phyloP scores from a whole-genome alignment of 352 stramenopile genomes.

The Aphanomyces invadans region DNA sequence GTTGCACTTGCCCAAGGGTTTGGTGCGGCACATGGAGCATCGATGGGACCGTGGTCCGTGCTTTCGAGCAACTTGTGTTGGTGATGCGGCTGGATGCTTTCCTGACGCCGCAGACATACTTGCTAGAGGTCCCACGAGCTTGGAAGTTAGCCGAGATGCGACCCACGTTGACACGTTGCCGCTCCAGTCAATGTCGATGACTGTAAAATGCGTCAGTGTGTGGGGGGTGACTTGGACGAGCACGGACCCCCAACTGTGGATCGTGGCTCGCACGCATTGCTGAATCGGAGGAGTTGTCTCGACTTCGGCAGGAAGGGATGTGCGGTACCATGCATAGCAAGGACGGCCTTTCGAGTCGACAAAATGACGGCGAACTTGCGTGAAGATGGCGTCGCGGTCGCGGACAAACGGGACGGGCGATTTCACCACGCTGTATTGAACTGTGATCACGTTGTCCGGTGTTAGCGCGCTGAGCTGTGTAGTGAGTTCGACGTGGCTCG shows the following conservation, averaged over 20 bases:
- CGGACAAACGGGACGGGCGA: not conserved
- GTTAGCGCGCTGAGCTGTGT: not conserved
- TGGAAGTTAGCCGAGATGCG: not conserved
- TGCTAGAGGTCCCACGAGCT: not conserved
- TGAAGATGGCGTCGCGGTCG: not conserved
- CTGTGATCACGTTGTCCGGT: not conserved
- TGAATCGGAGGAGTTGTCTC: not conserved
- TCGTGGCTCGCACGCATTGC: not conserved
- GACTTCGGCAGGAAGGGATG: not conserved
- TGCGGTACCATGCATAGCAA: not conserved
- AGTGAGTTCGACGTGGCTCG: not conserved
- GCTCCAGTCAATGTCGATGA: constrained; percentile 23
- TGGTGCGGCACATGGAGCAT: not conserved
- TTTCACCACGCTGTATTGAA: not conserved
- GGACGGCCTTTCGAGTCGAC: not conserved
- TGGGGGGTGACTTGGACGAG: constrained; percentile 3
- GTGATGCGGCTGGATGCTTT: not conserved
- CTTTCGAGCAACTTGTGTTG: no score
- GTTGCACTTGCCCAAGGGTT: not conserved
- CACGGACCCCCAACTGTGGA: constrained; percentile 19
- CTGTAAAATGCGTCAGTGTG: not conserved
- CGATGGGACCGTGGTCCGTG: no score
- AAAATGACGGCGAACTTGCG: not conserved
- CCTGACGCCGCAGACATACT: no score
- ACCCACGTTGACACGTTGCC: constrained; percentile 20